Evolutionary conservation across 495 filamentous ascomycete genomes (phyloP), one percentile per base, ranked within the genome.

Genomic region (Penicillium odoratum): DNA sequence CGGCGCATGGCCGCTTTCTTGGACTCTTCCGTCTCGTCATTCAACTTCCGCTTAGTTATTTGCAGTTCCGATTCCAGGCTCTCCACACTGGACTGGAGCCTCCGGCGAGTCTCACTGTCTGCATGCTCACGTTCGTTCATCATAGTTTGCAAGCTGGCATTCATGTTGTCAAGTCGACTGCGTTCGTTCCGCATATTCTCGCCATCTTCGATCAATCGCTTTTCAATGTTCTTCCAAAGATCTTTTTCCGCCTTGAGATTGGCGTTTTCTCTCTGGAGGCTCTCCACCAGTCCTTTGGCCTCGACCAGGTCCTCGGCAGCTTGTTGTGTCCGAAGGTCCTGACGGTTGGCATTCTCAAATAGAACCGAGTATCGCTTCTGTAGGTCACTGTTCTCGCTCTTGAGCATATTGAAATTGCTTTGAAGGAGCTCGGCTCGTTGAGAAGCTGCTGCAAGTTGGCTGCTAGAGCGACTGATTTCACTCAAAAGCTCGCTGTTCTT

Each of bases 171-270:
- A 3, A 98, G 85, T 25, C 91, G 83, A 40, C 81, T 78, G 43
- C 88, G 86, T 67, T 98, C 95, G 57, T 95, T 88, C 34, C 88
- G 77, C n/a, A 97, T 77, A 11, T 75, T 83, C 59, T 92, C 89
- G 52, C 91, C 95, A 59, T 98, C 95, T 48, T 92, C 89, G 58
- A 79, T 87, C 18, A 97, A 78, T 38, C 95, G 83, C 59, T 89
- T 87, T 67, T 98, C 91, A 56, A 97, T 93, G 47, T 83, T 89
- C 74, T 93, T 96, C 89, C 87, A 93, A 25, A 98, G 78, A 4
- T 87, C 86, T 69, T 93, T 95, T 66, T 97, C 93, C 0, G 93
- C 93, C 69, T 93, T 95, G 10, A 96, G 84, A 69, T 96, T 97
- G 18, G 92, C 89, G 57, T 83, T 93, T 61, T 98, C 94, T 46